Evolutionary conservation across 1,139 yeast genomes (phyloP), one percentile per base, ranked within the genome.

Genomic region (Kodamaea plutei): DNA sequence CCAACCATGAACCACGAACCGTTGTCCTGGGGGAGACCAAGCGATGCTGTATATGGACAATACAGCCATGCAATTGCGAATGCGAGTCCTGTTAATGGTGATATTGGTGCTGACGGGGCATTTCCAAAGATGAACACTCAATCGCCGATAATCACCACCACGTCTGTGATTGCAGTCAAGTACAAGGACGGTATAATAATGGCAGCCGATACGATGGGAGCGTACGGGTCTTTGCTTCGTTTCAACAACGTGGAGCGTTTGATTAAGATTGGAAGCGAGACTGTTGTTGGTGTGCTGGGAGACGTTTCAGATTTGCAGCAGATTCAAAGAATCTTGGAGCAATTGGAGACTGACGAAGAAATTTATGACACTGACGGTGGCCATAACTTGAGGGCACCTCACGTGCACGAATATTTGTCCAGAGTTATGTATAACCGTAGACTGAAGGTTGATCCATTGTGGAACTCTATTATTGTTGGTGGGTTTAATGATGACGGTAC

Each of bases 291-390:
- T 29, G 68, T 89, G 27, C 83, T 95, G 30, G 99, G 99, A 30
- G 99, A 93, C 58, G 78, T 91, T 28, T 83, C 95, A 25, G 99
- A 93, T 61, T 72, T 89, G 64, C 98, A 93, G 59, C 79, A 87
- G 43, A 62, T 93, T 37, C 78, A 80, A 51, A 68, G 88, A 40
- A 56, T 80, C 31, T 69, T 93, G 42, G 89, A 85, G 31, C 87
- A 85, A 43, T 69, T 93, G 50, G 89, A 78, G 43, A 61, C 62
- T 36, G 71, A 76, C 34, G 84, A 84, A 42, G 89, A 85, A 48
- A 69, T 76, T 34, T 87, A 89, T 56, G 95, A 89, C 51, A 77
- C 72, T 54, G 89, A 82, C 39, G 83, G 81, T n/a, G 71, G 68
- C 6, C 84, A 81, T 54, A 61, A 74, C 26, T 69, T 89, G 52